Percentiles rank a stretch among this genome's conserved stretches.
These are phyloP conservation scores for Leptographium wingfieldii DNA, from an alignment of 2,329 filamentous ascomycete species.

Conservation along the genomic window DNA sequence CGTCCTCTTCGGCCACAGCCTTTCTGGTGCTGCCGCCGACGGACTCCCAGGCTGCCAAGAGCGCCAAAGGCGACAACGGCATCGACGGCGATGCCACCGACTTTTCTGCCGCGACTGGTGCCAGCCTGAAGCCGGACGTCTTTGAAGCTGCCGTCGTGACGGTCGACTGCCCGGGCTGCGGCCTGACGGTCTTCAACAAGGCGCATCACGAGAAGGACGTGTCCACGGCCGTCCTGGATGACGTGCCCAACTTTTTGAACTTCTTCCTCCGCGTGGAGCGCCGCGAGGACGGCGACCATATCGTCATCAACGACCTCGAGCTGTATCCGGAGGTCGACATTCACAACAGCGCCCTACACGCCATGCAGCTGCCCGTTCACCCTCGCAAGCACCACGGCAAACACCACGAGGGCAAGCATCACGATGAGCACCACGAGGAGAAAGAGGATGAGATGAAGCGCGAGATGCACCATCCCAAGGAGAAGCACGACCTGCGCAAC, in stretches of 20 bases:
- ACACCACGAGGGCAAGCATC: conserved; percentile 6
- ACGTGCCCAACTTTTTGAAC: conserved; percentile 28
- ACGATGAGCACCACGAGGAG: conserved; percentile 1
- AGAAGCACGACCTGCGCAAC: not conserved
- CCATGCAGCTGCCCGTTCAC: conserved; percentile 29
- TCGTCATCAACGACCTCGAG: conserved; percentile 47
- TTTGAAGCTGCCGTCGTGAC: conserved; percentile 11
- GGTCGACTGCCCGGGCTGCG: conserved; percentile 42
- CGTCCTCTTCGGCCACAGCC: conserved; percentile 25
- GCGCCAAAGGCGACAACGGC: not conserved
- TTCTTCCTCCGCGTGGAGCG: conserved; percentile 42
- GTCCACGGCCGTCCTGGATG: conserved; percentile 13
- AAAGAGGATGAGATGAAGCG: conserved; percentile 3
- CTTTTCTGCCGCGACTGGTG: not conserved
- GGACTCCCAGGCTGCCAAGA: conserved; percentile 20
- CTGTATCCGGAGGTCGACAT: conserved; percentile 43
- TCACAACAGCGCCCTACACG: conserved; percentile 29
- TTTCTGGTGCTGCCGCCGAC: conserved; percentile 42
- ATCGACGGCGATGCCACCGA: not conserved
- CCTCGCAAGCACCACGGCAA: conserved; percentile 13
- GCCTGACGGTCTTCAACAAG: conserved; percentile 15
- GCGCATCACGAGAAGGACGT: conserved; percentile 12
- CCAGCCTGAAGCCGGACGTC: not conserved
- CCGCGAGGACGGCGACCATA: conserved; percentile 26
- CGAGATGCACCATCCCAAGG: not conserved